phyloP scores from a whole-genome alignment of 139 green algal species.

The Dunaliella primolecta region DNA sequence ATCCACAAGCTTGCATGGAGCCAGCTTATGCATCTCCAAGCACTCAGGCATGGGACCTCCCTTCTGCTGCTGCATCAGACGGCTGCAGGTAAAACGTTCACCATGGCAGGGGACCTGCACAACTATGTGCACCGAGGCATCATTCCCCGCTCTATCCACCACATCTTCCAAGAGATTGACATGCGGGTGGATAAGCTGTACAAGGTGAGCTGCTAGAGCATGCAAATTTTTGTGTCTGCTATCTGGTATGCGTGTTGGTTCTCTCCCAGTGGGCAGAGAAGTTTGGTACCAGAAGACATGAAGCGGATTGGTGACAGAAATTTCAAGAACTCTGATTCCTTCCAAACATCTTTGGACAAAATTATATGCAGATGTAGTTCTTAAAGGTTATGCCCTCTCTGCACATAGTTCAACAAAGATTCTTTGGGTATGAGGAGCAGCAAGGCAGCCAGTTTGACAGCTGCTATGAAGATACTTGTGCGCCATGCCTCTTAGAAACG shows the following conservation, averaged over 20 bases:
- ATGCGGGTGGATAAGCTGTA: slow-evolving; percentile 57
- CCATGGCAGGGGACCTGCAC: slow-evolving; percentile 58
- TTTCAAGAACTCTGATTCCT: too few relatives aligned
- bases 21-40: background rate
- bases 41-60: too few relatives aligned
- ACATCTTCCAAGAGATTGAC: slow-evolving; percentile 71
- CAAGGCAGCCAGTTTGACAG: too few relatives aligned
- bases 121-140: slow-evolving; percentile 68
- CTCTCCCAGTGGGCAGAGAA: background rate
- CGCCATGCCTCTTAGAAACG: too few relatives aligned
- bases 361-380: too few relatives aligned
- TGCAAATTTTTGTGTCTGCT: too few relatives aligned
- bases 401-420: too few relatives aligned
- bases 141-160: slow-evolving; percentile 60
- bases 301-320: background rate
- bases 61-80: slow-evolving; percentile 49
- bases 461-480: too few relatives aligned
- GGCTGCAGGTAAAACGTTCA: slow-evolving; percentile 82
- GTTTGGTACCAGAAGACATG: background rate
- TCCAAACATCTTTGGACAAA: too few relatives aligned
- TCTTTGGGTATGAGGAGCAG: too few relatives aligned
- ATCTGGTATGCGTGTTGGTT: slow-evolving; percentile 23
- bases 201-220: too few relatives aligned
- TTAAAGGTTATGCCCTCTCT: too few relatives aligned
- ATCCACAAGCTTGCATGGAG: background rate